Evolutionary conservation across 2,329 filamentous ascomycete genomes (phyloP).

Genomic region (Trichoderma sp.): DNA sequence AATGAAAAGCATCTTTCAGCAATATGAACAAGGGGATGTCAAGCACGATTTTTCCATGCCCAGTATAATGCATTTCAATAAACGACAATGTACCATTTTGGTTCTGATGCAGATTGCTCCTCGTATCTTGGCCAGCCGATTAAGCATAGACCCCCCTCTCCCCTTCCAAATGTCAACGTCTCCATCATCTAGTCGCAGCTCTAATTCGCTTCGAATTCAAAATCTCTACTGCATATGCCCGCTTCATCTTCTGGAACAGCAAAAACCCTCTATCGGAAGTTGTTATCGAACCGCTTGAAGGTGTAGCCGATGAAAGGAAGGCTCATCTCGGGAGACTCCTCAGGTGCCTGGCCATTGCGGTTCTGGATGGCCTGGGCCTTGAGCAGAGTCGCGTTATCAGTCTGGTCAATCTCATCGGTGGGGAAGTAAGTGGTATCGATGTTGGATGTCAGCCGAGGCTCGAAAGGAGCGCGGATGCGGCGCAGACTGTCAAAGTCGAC

Average conservation of each 20-base stretch:
- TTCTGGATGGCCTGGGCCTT: constrained; percentile 78
- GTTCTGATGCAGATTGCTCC: constrained; percentile 20
- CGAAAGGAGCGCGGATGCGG: constrained; percentile 91
- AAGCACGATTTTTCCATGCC: constrained; percentile 11
- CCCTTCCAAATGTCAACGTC: neutral
- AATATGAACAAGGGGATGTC: constrained; percentile 7
- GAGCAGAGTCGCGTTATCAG: constrained; percentile 84
- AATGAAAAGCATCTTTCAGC: neutral
- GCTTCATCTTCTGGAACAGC: neutral
- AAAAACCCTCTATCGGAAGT: constrained; percentile 52
- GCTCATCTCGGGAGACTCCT: constrained; percentile 91
- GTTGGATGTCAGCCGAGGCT: constrained; percentile 88
- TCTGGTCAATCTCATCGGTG: constrained; percentile 97
- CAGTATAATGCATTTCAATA: constrained; percentile 14
- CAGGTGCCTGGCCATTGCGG: constrained; percentile 48
- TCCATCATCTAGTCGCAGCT: neutral
- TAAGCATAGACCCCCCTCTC: constrained; percentile 10
- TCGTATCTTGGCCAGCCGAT: constrained; percentile 17
- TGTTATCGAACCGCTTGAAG: constrained; percentile 91
- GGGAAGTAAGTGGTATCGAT: constrained; percentile 99
- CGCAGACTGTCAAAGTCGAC: constrained; percentile 94
- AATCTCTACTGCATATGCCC: constrained; percentile 18
- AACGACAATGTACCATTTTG: constrained; percentile 8
- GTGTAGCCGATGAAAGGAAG: constrained; percentile 70
- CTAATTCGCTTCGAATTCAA: constrained; percentile 21